Evolutionary conservation across 108 stramenopile species (phyloP).

Genomic region (Aurantiochytrium sp.): DNA sequence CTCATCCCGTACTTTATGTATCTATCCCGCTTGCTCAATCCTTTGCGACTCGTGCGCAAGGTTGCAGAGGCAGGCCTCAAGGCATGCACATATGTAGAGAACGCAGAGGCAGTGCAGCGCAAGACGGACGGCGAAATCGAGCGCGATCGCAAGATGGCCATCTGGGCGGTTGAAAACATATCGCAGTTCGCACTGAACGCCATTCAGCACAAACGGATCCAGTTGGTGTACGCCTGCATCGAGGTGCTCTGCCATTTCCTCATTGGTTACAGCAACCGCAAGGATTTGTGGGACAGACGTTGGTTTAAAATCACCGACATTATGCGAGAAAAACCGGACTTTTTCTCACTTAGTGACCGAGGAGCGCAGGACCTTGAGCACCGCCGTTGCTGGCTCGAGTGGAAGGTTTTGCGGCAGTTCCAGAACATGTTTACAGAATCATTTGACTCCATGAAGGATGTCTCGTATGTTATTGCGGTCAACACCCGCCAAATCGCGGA

Average conservation of each 20-base stretch:
- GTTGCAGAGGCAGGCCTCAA: neutral
- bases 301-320: neutral
- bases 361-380: neutral
- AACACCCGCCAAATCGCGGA: neutral
- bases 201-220: neutral
- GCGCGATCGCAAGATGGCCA: neutral
- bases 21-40: neutral
- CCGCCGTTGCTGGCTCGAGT: conserved; percentile 10
- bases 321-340: neutral
- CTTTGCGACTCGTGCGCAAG: neutral
- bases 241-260: neutral
- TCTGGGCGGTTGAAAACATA: neutral
- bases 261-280: neutral
- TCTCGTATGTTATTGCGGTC: neutral
- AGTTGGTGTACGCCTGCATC: neutral
- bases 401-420: neutral
- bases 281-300: neutral
- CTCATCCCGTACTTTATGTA: conserved; percentile 13
- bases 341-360: neutral
- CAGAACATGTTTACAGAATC: neutral
- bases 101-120: neutral
- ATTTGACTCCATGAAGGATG: neutral
- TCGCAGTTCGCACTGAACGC: neutral
- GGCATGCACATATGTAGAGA: neutral
- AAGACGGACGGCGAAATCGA: neutral